Percentiles rank a stretch among this genome's conserved stretches.
Conservation (phyloP, 208 protist species). For the Trypanosoma cruzi region DNA sequence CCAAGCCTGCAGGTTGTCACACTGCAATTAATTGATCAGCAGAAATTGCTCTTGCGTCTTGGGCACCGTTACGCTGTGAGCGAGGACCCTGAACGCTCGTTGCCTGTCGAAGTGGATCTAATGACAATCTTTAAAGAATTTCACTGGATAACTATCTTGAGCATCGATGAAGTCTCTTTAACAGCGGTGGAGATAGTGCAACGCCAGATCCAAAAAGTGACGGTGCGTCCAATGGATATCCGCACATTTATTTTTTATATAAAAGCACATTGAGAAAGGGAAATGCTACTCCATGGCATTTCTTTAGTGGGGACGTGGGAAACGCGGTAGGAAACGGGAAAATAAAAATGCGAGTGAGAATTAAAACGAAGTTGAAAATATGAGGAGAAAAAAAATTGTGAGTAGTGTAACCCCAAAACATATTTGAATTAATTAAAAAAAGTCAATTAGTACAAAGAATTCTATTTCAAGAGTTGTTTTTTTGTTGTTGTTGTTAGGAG, state of each 20-base stretch:
- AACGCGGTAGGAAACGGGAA: too few species aligned
- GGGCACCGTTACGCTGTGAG: slow-evolving; percentile 25
- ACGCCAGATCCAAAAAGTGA: not conserved
- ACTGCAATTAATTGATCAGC: slow-evolving; percentile 26
- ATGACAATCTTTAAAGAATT: slow-evolving; percentile 2
- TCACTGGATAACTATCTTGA: not conserved
- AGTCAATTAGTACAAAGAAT: too few species aligned
- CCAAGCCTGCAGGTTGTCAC: slow-evolving; percentile 26
- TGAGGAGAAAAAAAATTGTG: too few species aligned
- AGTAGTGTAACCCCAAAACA: too few species aligned
- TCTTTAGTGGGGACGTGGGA: too few species aligned
- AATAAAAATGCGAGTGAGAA: too few species aligned
- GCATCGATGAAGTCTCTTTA: slow-evolving; percentile 29
- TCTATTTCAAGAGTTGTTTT: too few species aligned
- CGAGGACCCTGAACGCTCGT: slow-evolving; percentile 23
- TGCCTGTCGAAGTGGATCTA: slow-evolving; percentile 24
- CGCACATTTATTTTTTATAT: slow-evolving; percentile 25
- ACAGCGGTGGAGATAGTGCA: slow-evolving; percentile 13
- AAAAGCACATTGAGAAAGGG: not conserved
- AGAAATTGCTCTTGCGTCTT: slow-evolving; percentile 21
- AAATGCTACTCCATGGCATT: too few species aligned
- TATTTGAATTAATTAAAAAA: too few species aligned
- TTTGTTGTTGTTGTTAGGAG: too few species aligned
- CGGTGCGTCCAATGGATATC: slow-evolving; percentile 28
- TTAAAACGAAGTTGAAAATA: too few species aligned